A percentile compares a stretch with the other conserved stretches of the same genome.
These are phyloP conservation scores for Candida smagusa DNA, from an alignment of 1,139 yeast genomes.

Conservation along the genomic window DNA sequence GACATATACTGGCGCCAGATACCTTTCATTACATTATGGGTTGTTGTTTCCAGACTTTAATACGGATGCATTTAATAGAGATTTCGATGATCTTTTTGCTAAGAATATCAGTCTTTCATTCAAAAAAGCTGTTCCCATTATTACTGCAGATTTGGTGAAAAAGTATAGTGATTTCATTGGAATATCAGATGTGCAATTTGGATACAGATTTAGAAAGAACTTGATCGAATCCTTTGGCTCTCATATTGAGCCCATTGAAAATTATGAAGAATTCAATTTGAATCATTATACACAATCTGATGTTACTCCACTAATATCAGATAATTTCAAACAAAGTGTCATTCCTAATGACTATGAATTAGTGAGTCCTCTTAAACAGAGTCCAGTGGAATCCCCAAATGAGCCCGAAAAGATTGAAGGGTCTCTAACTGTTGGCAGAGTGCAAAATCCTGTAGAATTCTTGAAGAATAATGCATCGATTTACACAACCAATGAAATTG, in stretches of 20 bases:
- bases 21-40: constrained; percentile 19
- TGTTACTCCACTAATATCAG: too few species aligned
- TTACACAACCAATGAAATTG: too few species aligned
- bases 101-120: constrained; percentile 5
- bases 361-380: too few species aligned
- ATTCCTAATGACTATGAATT: too few species aligned
- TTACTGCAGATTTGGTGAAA: constrained; percentile 3
- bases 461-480: too few species aligned
- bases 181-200: constrained; percentile 13
- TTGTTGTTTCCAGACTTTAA: constrained; percentile 10
- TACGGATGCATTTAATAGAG: constrained; percentile 9
- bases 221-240: constrained; percentile 15
- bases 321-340: too few species aligned
- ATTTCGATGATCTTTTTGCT: constrained; percentile 14
- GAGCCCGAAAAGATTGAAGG: too few species aligned
- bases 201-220: constrained; percentile 15
- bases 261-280: constrained; percentile 10
- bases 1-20: constrained; percentile 12
- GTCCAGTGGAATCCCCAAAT: too few species aligned
- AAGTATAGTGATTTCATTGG: constrained; percentile 3
- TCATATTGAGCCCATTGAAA: constrained; percentile 15
- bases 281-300: too few species aligned
- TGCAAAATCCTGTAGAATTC: too few species aligned
- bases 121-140: constrained; percentile 4
- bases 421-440: too few species aligned